These are phyloP conservation scores for Eucalyptus sideroxylon DNA, from an alignment of 345 rosid genomes.

Conservation along the genomic window DNA sequence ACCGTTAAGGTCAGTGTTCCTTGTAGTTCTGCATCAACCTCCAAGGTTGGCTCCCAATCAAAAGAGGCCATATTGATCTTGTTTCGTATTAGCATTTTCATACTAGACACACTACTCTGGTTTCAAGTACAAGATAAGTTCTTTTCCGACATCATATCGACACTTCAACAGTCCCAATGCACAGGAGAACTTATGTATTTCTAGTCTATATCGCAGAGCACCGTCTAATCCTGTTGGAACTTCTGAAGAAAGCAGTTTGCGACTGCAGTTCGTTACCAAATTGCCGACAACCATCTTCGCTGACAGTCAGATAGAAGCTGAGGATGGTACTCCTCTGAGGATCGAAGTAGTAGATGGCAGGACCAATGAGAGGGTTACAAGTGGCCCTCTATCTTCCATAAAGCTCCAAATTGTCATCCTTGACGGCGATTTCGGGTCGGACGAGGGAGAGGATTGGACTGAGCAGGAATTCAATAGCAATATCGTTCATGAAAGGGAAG, in stretches of 20 bases:
- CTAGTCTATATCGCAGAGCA: background rate
- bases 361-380: background rate
- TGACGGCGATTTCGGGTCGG: conserved; percentile 13
- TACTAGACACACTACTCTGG: background rate
- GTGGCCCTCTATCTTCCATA: conserved; percentile 15
- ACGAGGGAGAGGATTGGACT: conserved; percentile 14
- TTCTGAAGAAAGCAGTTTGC: conserved; percentile 2
- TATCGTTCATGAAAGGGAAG: conserved; percentile 19
- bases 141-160: background rate
- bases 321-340: conserved; percentile 1
- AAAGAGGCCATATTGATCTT: background rate
- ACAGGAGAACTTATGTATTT: background rate
- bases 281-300: conserved; percentile 12
- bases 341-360: conserved; percentile 8
- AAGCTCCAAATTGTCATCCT: conserved; percentile 18
- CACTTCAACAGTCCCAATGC: background rate
- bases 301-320: background rate
- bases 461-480: conserved; percentile 9
- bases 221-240: background rate
- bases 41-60: background rate
- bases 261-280: conserved; percentile 7
- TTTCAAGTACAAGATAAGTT: background rate
- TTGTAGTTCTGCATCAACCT: background rate
- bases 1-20: background rate
- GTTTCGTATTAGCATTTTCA: background rate